phyloP scores from a whole-genome alignment of 768 basidiomycete genomes.

The Boletus edulis region DNA sequence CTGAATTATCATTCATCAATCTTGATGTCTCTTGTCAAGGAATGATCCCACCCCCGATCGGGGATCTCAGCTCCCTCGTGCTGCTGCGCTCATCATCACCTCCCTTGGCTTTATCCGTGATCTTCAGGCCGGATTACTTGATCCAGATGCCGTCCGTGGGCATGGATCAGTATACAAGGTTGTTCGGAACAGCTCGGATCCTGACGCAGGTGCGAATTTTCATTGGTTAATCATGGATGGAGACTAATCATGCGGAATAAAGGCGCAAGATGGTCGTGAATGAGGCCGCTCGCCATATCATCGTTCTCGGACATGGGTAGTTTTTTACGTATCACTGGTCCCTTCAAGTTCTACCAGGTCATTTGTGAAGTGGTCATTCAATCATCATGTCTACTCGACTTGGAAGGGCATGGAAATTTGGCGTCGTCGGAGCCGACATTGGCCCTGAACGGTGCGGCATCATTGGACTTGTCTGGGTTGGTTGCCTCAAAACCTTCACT shows the following conservation, averaged over 20 bases:
- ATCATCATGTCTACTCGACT: no score
- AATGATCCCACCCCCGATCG: slow-evolving; percentile 90
- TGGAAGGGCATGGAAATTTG: no score
- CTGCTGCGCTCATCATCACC: slow-evolving; percentile 82
- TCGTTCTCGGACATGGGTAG: slow-evolving; percentile 89
- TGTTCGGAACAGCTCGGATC: slow-evolving; percentile 90
- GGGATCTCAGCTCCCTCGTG: slow-evolving; percentile 83
- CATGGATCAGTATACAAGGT: slow-evolving; percentile 90
- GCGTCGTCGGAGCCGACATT: no score
- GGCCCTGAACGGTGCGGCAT: no score
- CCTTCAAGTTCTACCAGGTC: no score
- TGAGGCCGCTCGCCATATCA: slow-evolving; percentile 72
- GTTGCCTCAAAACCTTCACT: no score
- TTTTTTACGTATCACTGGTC: slow-evolving; percentile 31
- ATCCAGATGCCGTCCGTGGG: slow-evolving; percentile 80
- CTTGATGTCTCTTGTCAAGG: slow-evolving; percentile 38
- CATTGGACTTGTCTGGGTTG: no score
- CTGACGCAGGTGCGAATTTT: slow-evolving; percentile 66
- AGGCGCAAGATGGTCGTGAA: slow-evolving; percentile 85
- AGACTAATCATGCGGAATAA: slow-evolving; percentile 29
- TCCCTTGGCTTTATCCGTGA: slow-evolving; percentile 95
- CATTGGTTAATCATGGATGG: background rate
- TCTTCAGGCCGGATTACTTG: slow-evolving; percentile 74
- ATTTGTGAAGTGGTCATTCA: no score
- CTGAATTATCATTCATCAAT: background rate